phyloP scores from a whole-genome alignment of 805 yeast genomes.

The Torulaspora delbrueckii region DNA sequence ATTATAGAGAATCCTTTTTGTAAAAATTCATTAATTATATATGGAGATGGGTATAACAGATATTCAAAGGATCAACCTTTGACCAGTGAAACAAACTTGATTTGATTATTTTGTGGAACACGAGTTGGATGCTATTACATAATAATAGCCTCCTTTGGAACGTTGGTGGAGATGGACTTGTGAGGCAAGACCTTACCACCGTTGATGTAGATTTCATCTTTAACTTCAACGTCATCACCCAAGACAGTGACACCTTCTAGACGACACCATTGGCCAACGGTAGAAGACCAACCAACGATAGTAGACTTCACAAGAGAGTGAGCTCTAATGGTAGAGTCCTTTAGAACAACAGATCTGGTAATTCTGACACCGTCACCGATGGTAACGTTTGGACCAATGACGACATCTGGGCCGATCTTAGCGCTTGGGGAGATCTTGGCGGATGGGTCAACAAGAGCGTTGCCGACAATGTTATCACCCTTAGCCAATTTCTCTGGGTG shows the following conservation, averaged over 20 bases:
- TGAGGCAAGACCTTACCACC: constrained; percentile 99
- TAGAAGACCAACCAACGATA: constrained; percentile 98
- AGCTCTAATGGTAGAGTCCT: constrained; percentile 87
- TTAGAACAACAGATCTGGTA: constrained; percentile 87
- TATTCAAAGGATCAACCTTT: constrained; percentile 13
- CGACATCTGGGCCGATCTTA: constrained; percentile 97
- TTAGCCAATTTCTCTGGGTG: constrained; percentile 62
- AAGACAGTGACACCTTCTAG: constrained; percentile 95
- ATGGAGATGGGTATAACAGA: constrained; percentile 7
- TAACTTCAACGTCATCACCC: constrained; percentile 98
- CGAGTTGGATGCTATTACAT: constrained; percentile 52
- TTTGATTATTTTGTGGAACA: not conserved
- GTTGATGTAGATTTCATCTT: constrained; percentile 97
- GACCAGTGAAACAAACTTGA: constrained; percentile 6
- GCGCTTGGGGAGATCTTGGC: constrained; percentile 91
- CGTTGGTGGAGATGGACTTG: constrained; percentile 92
- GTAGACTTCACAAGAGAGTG: constrained; percentile 98
- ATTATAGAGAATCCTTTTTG: not conserved
- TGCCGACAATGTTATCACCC: constrained; percentile 75
- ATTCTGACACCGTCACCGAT: constrained; percentile 99
- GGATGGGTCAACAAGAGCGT: constrained; percentile 89
- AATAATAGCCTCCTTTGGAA: constrained; percentile 96
- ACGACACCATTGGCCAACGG: constrained; percentile 98
- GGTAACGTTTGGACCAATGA: constrained; percentile 92
- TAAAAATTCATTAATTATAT: constrained; percentile 5